Conservation (phyloP, 257 asterid genomes). For the Anisodus tanguticus region DNA sequence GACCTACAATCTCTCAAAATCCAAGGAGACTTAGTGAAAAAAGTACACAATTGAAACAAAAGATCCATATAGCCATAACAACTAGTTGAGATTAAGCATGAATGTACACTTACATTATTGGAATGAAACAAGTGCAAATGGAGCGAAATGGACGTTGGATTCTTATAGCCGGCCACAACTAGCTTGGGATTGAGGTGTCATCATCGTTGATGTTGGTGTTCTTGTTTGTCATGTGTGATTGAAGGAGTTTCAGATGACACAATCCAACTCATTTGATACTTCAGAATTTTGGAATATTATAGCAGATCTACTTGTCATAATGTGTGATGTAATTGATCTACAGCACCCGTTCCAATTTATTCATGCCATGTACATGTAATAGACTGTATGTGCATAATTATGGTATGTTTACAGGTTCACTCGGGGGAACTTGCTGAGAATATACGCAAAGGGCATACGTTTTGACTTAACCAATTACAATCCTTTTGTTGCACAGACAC, state of each 20-base stretch:
- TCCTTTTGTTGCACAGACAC: slow-evolving; percentile 83
- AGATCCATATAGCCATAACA: too few species aligned
- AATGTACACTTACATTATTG: too few species aligned
- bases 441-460: slow-evolving; percentile 86
- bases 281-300: too few species aligned
- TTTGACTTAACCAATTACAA: slow-evolving; percentile 84
- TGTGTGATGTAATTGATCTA: slow-evolving; percentile 3
- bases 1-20: neutral
- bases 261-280: neutral
- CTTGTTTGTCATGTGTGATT: slow-evolving; percentile 18
- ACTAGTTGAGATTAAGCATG: too few species aligned
- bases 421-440: slow-evolving; percentile 69
- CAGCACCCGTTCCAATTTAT: too few species aligned
- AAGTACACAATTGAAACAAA: neutral
- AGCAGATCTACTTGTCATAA: neutral
- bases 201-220: neutral
- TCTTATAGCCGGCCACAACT: neutral
- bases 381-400: neutral
- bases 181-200: neutral
- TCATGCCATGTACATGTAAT: neutral
- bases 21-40: neutral
- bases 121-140: neutral
- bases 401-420: slow-evolving; percentile 63
- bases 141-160: neutral
- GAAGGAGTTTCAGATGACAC: slow-evolving; percentile 7